phyloP scores from a whole-genome alignment of 305 asterid genomes.

The Coffea humblotiana region DNA sequence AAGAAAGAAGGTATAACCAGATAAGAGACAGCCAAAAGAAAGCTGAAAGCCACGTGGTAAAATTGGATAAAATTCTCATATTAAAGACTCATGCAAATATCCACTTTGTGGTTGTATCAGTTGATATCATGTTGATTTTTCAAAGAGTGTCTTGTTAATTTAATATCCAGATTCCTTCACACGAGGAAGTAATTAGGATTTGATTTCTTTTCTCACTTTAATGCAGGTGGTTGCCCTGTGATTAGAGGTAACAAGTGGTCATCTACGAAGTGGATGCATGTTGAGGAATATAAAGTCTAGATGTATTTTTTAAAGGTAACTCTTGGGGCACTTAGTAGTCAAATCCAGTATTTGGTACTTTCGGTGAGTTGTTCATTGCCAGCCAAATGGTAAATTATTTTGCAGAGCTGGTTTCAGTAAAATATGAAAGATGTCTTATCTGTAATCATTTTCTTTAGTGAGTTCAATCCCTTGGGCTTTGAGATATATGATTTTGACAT shows the following conservation, averaged over 20 bases:
- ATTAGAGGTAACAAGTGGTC: slow-evolving; percentile 43
- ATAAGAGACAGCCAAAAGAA: neutral
- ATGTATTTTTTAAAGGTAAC: slow-evolving; percentile 4
- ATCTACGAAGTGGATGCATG: slow-evolving; percentile 37
- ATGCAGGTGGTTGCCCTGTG: slow-evolving; percentile 38
- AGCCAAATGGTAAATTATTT: neutral
- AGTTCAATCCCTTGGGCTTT: neutral
- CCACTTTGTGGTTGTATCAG: neutral
- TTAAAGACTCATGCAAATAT: neutral
- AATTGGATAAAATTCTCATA: neutral
- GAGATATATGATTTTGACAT: neutral
- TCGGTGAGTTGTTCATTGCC: neutral
- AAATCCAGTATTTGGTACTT: neutral
- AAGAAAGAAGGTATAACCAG: neutral
- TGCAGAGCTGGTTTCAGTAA: neutral
- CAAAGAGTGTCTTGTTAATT: neutral
- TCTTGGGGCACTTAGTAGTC: neutral
- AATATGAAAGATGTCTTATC: neutral
- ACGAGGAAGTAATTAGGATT: slow-evolving; percentile 5
- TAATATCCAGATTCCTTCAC: neutral
- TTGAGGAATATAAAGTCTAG: slow-evolving; percentile 27
- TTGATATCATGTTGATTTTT: neutral
- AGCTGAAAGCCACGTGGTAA: neutral
- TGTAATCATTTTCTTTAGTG: neutral
- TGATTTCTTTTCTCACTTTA: neutral